Conservation (phyloP, 164 flowering plant genomes). For the Akebia trifoliata region DNA sequence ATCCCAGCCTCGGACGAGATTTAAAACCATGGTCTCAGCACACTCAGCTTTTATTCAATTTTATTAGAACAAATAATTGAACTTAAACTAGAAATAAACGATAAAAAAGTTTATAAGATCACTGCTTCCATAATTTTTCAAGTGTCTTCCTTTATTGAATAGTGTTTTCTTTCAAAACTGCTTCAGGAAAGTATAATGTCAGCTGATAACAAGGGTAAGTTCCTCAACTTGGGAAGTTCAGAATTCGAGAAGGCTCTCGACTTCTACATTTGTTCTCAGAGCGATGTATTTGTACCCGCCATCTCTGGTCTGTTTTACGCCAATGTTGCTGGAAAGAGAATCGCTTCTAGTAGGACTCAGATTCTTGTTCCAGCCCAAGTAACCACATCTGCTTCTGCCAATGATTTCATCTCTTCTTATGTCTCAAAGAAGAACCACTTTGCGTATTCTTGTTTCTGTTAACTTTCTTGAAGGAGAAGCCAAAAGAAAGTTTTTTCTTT, state of each 20-base stretch:
- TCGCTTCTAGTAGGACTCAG: constrained; percentile 57
- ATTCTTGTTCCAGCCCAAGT: constrained; percentile 65
- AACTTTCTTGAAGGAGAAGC: constrained; percentile 8
- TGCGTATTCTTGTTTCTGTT: constrained; percentile 89
- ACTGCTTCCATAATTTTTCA: background rate
- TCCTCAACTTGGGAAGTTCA: constrained; percentile 37
- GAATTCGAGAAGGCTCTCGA: constrained; percentile 75
- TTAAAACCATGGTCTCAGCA: too few species aligned
- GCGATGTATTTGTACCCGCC: constrained; percentile 92
- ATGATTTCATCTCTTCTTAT: constrained; percentile 53
- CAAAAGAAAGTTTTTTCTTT: background rate
- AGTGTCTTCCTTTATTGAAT: background rate
- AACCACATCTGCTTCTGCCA: constrained; percentile 41
- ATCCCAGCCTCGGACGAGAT: too few species aligned
- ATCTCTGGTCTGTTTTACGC: constrained; percentile 85
- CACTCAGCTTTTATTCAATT: too few species aligned
- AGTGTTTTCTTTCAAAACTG: constrained; percentile 7
- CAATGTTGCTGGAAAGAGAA: constrained; percentile 79
- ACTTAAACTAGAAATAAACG: too few species aligned
- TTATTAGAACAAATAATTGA: too few species aligned
- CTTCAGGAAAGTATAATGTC: constrained; percentile 85
- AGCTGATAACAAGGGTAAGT: constrained; percentile 55
- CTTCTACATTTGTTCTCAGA: constrained; percentile 72
- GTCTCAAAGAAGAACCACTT: constrained; percentile 76
- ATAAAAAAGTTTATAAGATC: too few species aligned